Conservation (phyloP, 495 filamentous ascomycete species). For the Neurospora pannonica region DNA sequence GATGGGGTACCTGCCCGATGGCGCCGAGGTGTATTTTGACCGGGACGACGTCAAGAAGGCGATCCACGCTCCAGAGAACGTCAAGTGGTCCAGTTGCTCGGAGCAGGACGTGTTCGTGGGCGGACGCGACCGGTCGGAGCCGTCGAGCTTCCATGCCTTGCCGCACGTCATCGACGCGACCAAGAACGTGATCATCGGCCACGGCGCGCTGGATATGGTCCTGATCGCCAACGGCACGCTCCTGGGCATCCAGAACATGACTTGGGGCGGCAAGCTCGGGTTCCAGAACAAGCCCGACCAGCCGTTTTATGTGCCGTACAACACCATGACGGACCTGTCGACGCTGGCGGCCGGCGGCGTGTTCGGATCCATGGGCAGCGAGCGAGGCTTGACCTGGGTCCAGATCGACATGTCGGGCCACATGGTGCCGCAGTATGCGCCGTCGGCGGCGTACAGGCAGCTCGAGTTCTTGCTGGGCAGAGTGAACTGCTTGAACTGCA, state of each 20-base stretch:
- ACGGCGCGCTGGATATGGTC: conserved; percentile 51
- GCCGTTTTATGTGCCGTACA: conserved; percentile 58
- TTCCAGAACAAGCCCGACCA: conserved; percentile 50
- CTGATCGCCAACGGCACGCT: conserved; percentile 60
- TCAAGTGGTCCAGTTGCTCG: conserved; percentile 50
- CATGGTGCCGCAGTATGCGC: conserved; percentile 57
- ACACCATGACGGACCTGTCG: conserved; percentile 28
- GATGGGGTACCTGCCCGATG: conserved; percentile 38
- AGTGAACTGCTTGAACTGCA: conserved; percentile 33
- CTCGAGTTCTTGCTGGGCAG: conserved; percentile 59
- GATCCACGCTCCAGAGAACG: conserved; percentile 55
- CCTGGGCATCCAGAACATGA: conserved; percentile 75
- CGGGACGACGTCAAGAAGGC: conserved; percentile 62
- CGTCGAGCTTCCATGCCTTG: conserved; percentile 43
- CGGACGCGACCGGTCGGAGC: conserved; percentile 34
- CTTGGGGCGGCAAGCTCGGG: conserved; percentile 63
- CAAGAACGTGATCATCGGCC: conserved; percentile 58
- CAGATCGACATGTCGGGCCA: conserved; percentile 51
- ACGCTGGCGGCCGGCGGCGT: conserved; percentile 43
- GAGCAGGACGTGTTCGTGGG: conserved; percentile 45
- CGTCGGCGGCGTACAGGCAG: conserved; percentile 55
- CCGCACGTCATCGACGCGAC: conserved; percentile 65
- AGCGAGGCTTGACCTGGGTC: conserved; percentile 63
- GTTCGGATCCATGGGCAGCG: conserved; percentile 52
- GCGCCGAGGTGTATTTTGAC: conserved; percentile 66